These are phyloP conservation scores for Uronychia setigera DNA, from an alignment of 73 alveolate species.

Conservation along the genomic window DNA sequence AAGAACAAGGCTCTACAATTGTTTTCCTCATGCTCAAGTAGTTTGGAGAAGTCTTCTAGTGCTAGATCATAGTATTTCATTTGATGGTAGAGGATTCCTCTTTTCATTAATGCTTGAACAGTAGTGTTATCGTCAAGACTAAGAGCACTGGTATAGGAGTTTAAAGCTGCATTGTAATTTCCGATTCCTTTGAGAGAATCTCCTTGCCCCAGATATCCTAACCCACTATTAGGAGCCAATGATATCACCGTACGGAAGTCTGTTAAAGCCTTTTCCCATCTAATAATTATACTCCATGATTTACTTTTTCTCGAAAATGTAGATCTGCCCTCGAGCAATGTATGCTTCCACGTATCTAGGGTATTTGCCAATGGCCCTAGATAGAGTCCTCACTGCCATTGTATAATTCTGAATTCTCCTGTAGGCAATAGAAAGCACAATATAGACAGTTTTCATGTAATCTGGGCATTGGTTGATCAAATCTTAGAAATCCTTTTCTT, in stretches of 20 bases:
- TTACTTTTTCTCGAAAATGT: conserved; percentile 44
- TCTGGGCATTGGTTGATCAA: conserved; percentile 37
- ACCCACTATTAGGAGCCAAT: conserved; percentile 52
- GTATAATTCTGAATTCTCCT: conserved; percentile 53
- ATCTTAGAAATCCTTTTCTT: conserved; percentile 8
- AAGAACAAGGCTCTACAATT: conserved; percentile 44
- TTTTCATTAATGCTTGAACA: conserved; percentile 49
- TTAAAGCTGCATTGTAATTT: conserved; percentile 49
- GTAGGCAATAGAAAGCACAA: conserved; percentile 65
- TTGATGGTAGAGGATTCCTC: conserved; percentile 66
- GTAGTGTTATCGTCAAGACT: conserved; percentile 39
- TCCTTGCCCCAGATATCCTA: conserved; percentile 70
- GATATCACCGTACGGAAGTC: conserved; percentile 61
- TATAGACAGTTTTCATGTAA: conserved; percentile 49
- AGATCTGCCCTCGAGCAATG: conserved; percentile 73
- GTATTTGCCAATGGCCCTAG: conserved; percentile 61
- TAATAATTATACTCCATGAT: neutral
- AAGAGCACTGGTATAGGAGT: conserved; percentile 55
- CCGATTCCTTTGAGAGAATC: conserved; percentile 74
- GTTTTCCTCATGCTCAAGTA: conserved; percentile 19
- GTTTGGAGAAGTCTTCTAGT: conserved; percentile 55
- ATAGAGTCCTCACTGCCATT: conserved; percentile 47
- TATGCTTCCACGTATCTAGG: conserved; percentile 72
- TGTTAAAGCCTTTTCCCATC: conserved; percentile 74
- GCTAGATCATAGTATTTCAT: conserved; percentile 60